Evolutionary conservation across 2,329 filamentous ascomycete genomes (phyloP), one percentile per base, ranked within the genome.

Genomic region (Venturia pyrina): DNA sequence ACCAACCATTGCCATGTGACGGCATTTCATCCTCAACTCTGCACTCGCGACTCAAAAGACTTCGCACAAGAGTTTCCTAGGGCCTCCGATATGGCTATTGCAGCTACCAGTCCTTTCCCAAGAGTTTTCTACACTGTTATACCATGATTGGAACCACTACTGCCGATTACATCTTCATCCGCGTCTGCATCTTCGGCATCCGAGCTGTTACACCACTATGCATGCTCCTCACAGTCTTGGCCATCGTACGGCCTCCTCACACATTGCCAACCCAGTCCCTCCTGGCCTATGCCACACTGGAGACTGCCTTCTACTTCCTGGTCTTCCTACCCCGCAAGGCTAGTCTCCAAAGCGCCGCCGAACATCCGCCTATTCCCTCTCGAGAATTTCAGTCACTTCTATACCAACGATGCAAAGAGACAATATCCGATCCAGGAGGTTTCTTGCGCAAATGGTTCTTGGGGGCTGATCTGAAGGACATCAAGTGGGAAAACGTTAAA

Each of bases 381-480:
- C 76, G 75, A 43, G 72, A 79, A 5, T 78, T 85, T 63, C 80
- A 88, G 32, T 75, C 77, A 53, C 78, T 74, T 1, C 75, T 90
- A 2, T 88, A 89, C 71, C 74, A 80, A 63, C 80, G 80, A 48
- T 86, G 85, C 73, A 77, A 82, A 67, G 76, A 76, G 41, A 84
- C 82, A 69, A 79, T 88, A 4, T 77, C 82, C 0, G 81, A 86
- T 68, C 76, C 79, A 0, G 82, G 84, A 65, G 74, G 74, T 28
- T 90, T 88, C 70, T 69, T 91, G 53, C 79, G 77, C 62, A 79
- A 80, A 67, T 91, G 88, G 88, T 89, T 90, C 69, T 78, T 86
- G n/a, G 84, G 83, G 41, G 84, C 87, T 1, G 77, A 81, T 11
- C 66, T 78, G 1, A 73, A 78, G 21, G 85, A 87, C 43, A 85